Conservation (phyloP, 2,329 filamentous ascomycete species). For the Colletotrichum agaves region DNA sequence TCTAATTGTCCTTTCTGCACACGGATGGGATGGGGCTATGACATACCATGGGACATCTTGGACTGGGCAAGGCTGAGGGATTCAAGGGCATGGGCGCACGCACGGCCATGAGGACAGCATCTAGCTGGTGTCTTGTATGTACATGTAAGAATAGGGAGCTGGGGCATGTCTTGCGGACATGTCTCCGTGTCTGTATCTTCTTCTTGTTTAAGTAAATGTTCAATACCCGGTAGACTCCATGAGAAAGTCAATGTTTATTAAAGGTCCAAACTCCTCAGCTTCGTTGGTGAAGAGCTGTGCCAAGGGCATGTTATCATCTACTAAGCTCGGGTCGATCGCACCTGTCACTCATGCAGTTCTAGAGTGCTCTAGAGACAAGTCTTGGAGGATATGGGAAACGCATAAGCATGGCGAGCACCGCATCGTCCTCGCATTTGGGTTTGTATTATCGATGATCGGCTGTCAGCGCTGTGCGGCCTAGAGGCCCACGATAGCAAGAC, state of each 20-base stretch:
- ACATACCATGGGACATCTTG: conserved; percentile 13
- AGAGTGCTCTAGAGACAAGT: no score
- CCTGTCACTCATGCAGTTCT: no score
- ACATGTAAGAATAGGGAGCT: conserved; percentile 21
- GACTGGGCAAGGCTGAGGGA: conserved; percentile 33
- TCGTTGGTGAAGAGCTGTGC: no score
- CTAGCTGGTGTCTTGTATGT: conserved; percentile 29
- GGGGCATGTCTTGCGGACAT: not conserved
- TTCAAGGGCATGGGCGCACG: conserved; percentile 36
- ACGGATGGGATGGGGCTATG: not conserved
- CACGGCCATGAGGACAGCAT: conserved; percentile 37
- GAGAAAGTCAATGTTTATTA: not conserved
- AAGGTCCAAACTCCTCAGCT: no score
- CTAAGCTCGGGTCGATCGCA: no score
- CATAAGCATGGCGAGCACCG: no score
- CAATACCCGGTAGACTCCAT: conserved; percentile 9
- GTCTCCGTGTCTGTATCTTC: not conserved
- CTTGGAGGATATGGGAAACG: no score
- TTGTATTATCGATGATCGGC: no score
- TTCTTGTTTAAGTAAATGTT: not conserved
- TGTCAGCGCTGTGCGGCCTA: no score
- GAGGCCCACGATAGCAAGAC: not conserved
- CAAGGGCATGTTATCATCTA: not conserved
- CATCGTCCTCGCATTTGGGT: no score
- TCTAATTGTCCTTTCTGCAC: conserved; percentile 12